Evolutionary conservation across 1,284 basidiomycete species (phyloP).

Genomic region (Erythrobasidium hasegawianum): DNA sequence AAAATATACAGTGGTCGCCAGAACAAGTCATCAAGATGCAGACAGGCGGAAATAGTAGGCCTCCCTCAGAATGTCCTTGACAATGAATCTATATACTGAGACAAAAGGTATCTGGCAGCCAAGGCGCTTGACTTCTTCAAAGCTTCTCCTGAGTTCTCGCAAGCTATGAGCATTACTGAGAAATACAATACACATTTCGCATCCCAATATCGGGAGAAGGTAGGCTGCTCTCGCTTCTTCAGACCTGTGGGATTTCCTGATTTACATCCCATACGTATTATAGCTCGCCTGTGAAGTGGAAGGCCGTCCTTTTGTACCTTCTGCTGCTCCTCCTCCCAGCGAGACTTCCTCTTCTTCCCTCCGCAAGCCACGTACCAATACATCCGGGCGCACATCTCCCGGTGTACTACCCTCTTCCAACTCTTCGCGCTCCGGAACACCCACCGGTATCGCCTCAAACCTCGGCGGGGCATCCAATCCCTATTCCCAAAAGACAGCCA

Average conservation of each 20-base stretch:
- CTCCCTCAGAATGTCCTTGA: background rate
- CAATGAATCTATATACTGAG: background rate
- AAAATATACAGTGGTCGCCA: constrained; percentile 63
- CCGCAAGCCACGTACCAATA: constrained; percentile 55
- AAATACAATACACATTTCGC: constrained; percentile 91
- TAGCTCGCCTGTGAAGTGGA: constrained; percentile 68
- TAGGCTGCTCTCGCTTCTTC: constrained; percentile 46
- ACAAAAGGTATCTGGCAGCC: background rate
- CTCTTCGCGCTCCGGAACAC: constrained; percentile 58
- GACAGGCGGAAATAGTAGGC: constrained; percentile 73
- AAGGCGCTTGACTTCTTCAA: constrained; percentile 57
- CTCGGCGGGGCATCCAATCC: constrained; percentile 24
- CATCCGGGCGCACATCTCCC: constrained; percentile 54
- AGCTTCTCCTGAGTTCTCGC: constrained; percentile 70
- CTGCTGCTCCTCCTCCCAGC: constrained; percentile 57
- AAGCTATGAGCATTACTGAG: constrained; percentile 65
- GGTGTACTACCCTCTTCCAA: constrained; percentile 47
- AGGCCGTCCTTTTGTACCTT: constrained; percentile 67
- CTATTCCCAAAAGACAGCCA: constrained; percentile 61
- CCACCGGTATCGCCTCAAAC: constrained; percentile 54
- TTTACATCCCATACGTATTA: constrained; percentile 36
- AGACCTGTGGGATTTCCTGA: constrained; percentile 12
- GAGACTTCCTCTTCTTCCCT: constrained; percentile 47
- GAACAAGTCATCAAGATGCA: constrained; percentile 87
- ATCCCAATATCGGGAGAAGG: constrained; percentile 85